These are phyloP conservation scores for Tolypocladium ovalisporum DNA, from an alignment of 2,329 filamentous ascomycete genomes.

Conservation along the genomic window DNA sequence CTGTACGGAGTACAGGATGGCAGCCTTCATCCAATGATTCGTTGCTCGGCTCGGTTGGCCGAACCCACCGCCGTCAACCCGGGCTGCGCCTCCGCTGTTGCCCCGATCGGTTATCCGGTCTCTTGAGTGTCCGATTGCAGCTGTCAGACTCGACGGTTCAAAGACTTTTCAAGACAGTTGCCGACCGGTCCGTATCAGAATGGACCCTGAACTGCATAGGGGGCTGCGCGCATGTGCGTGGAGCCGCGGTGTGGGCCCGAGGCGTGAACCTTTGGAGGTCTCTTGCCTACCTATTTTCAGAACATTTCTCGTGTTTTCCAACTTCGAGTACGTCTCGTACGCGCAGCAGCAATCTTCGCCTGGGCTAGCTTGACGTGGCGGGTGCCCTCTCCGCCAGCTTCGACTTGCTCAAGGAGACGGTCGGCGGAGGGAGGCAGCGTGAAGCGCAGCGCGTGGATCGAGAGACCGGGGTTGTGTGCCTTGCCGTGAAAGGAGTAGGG, in stretches of 20 bases:
- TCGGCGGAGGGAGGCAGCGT: not conserved
- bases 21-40: not conserved
- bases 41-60: not conserved
- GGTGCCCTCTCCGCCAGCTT: too few species aligned
- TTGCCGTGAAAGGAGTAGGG: not conserved
- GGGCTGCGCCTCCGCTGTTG: not conserved
- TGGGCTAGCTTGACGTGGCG: too few species aligned
- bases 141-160: not conserved
- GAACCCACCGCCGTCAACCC: not conserved
- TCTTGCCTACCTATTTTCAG: not conserved
- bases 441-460: not conserved
- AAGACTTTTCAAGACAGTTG: not conserved
- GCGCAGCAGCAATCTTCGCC: too few species aligned
- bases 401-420: too few species aligned
- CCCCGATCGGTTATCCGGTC: not conserved
- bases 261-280: not conserved
- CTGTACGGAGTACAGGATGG: not conserved
- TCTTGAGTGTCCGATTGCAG: not conserved
- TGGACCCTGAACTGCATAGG: not conserved
- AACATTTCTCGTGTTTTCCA: too few species aligned
- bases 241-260: not conserved
- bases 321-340: too few species aligned
- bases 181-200: not conserved
- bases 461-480: not conserved
- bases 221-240: not conserved